Evolutionary conservation across 495 filamentous ascomycete genomes (phyloP), one percentile per base, ranked within the genome.

Genomic region (Penicillium taxi): DNA sequence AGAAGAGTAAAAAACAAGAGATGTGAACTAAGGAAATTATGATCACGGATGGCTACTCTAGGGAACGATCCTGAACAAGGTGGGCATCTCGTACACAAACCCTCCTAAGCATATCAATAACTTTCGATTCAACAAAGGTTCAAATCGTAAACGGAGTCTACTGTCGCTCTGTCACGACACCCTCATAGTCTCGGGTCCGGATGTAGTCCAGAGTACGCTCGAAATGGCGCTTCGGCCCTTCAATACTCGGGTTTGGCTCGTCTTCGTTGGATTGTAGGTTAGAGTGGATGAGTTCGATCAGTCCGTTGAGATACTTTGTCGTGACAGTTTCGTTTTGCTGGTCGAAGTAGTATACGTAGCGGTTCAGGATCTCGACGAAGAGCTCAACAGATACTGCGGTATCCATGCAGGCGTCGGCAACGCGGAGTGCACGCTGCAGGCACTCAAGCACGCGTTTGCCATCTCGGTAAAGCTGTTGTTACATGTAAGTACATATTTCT

Each of bases 321-420:
- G 91, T 96, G 22, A 98, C 90, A 29, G 86, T 90, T 64, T 98
- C 91, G 61, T 98, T 98, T 63, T 94, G 87, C 52, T 96, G 87
- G 61, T 98, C 91, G 63, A 95, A 98, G 62, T 96, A 96, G 59
- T 98, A 98, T 34, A 96, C 91, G 63, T 96, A 98, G 56, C 91
- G 77, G 54, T 96, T 95, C 41, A 98, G 67, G 42, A 98, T 96
- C 64, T 98, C 91, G 32, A 98, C 91, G 53, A 98, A 98, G 26
- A 98, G 70, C 63, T 98, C 91, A 16, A 96, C 87, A 2, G 86
- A 94, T 2, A 96, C 94, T 6, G 87, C 88, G n/a, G 88, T 89
- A 60, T 98, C 91, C 91, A 98, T 98, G 64, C 91, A 98, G 5
- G 91, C 91, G 61, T 98, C 91, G 2, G 91, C 91, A 6, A 98